These are phyloP conservation scores for Ogataea pignaliae DNA, from an alignment of 805 yeast species.

Conservation along the genomic window DNA sequence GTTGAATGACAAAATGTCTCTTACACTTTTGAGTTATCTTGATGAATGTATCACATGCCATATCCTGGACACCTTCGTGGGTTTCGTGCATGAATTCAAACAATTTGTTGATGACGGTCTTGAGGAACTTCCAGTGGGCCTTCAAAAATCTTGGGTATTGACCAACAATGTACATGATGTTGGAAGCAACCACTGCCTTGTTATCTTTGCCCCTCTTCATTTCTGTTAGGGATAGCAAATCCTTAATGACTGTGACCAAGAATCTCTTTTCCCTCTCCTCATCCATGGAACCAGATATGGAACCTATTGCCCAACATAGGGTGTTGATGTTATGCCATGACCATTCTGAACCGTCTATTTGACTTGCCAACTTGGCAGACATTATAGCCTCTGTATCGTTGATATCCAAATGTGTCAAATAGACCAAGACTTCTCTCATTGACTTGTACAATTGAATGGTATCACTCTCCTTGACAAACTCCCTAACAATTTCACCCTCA, in stretches of 20 bases:
- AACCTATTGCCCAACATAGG: conserved; percentile 99
- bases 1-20: conserved; percentile 87
- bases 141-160: conserved; percentile 96
- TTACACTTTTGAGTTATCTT: conserved; percentile 94
- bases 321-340: conserved; percentile 98
- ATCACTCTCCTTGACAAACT: conserved; percentile 93
- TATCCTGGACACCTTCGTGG: conserved; percentile 99
- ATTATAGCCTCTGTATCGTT: conserved; percentile 90
- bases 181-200: conserved; percentile 99
- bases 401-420: conserved; percentile 92
- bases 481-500: conserved; percentile 98
- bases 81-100: conserved; percentile 99
- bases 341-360: conserved; percentile 97
- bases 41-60: conserved; percentile 99
- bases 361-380: conserved; percentile 87
- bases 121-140: conserved; percentile 97
- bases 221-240: conserved; percentile 85
- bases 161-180: conserved; percentile 98
- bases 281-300: conserved; percentile 97
- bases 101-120: conserved; percentile 90
- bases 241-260: conserved; percentile 89
- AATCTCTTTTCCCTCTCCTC: conserved; percentile 96
- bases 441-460: conserved; percentile 93
- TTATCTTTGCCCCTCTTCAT: conserved; percentile 96
- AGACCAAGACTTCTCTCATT: conserved; percentile 93